Conservation (phyloP, 2,329 filamentous ascomycete species). For the Neonectria hederae region DNA sequence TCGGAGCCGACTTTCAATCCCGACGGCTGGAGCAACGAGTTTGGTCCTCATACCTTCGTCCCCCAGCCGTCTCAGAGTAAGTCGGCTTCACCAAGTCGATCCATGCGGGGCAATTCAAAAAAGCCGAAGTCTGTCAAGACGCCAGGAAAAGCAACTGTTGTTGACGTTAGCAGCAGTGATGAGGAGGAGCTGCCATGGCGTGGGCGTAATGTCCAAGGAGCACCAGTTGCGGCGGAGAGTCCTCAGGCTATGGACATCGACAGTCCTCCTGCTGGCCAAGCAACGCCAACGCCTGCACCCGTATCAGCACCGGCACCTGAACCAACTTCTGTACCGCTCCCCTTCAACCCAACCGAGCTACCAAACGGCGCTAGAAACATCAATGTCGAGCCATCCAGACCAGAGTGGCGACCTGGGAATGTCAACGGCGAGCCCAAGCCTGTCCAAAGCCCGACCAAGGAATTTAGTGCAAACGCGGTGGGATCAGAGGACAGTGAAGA, state of each 20-base stretch:
- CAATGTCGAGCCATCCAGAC: slow-evolving; percentile 65
- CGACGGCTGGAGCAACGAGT: slow-evolving; percentile 63
- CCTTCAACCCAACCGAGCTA: slow-evolving; percentile 27
- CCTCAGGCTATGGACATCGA: slow-evolving; percentile 75
- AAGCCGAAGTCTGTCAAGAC: slow-evolving; percentile 68
- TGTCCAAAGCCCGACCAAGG: slow-evolving; percentile 32
- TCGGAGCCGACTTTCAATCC: slow-evolving; percentile 57
- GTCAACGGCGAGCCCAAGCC: slow-evolving; percentile 42
- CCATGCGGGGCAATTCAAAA: slow-evolving; percentile 59
- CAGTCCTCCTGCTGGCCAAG: slow-evolving; percentile 53
- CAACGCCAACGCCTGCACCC: slow-evolving; percentile 9
- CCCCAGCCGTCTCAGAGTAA: slow-evolving; percentile 53
- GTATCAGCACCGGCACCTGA: neutral
- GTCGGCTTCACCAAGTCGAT: slow-evolving; percentile 57
- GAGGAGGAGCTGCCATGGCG: slow-evolving; percentile 51
- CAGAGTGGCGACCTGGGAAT: slow-evolving; percentile 67
- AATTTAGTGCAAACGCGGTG: slow-evolving; percentile 48
- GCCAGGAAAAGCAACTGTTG: slow-evolving; percentile 56
- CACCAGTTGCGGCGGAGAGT: slow-evolving; percentile 50
- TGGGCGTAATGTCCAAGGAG: slow-evolving; percentile 46
- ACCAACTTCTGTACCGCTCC: slow-evolving; percentile 31
- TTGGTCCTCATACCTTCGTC: slow-evolving; percentile 64
- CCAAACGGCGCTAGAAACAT: slow-evolving; percentile 58
- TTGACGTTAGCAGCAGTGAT: slow-evolving; percentile 59
- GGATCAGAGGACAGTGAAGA: slow-evolving; percentile 67